Evolutionary conservation across 768 basidiomycete genomes (phyloP).

Genomic region (Auricularia heimuer): DNA sequence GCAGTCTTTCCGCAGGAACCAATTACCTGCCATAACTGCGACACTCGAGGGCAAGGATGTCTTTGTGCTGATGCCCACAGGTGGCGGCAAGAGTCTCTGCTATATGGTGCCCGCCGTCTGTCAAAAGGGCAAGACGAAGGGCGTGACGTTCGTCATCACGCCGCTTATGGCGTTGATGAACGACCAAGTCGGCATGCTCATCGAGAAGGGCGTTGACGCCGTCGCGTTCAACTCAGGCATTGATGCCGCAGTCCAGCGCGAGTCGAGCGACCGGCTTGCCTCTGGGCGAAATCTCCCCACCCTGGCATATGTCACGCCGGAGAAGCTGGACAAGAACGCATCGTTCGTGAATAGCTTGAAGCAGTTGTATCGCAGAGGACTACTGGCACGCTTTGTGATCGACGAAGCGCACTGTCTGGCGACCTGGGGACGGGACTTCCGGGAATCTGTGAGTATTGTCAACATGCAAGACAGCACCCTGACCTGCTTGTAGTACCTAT

Average conservation of each 20-base stretch:
- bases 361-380: slow-evolving; percentile 42
- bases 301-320: slow-evolving; percentile 86
- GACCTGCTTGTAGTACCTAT: slow-evolving; percentile 44
- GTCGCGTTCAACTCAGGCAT: slow-evolving; percentile 58
- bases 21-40: slow-evolving; percentile 76
- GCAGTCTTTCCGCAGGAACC: slow-evolving; percentile 64
- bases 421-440: slow-evolving; percentile 90
- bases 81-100: slow-evolving; percentile 83
- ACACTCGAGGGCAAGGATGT: slow-evolving; percentile 76
- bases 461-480: not conserved
- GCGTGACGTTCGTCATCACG: slow-evolving; percentile 83
- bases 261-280: slow-evolving; percentile 34
- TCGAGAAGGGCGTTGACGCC: slow-evolving; percentile 55
- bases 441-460: slow-evolving; percentile 52
- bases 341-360: slow-evolving; percentile 45
- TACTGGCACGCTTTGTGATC: slow-evolving; percentile 81
- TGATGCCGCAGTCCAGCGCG: slow-evolving; percentile 23
- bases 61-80: slow-evolving; percentile 94
- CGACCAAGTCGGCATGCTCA: slow-evolving; percentile 72
- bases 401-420: slow-evolving; percentile 96
- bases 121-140: slow-evolving; percentile 53
- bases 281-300: slow-evolving; percentile 39
- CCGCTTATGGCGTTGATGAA: slow-evolving; percentile 83
- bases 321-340: slow-evolving; percentile 62
- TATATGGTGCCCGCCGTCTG: slow-evolving; percentile 75